phyloP scores from a whole-genome alignment of 192 early-diverging fungal species.

The Podila epigama region DNA sequence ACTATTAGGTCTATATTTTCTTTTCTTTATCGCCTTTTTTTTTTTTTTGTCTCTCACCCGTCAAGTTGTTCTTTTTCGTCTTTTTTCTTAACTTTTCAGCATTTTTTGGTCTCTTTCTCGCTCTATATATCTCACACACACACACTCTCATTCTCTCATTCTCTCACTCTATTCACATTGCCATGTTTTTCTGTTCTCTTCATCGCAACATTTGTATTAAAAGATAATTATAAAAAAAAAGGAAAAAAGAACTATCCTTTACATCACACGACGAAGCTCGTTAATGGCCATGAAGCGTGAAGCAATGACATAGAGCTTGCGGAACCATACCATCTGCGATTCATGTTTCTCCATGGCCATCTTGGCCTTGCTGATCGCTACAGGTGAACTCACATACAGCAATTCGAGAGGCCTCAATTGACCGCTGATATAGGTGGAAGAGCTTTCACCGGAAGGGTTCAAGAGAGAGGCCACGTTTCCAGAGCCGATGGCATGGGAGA shows the following conservation, averaged over 20 bases:
- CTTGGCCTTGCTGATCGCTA: constrained; percentile 60
- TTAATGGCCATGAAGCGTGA: constrained; percentile 93
- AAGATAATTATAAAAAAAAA: constrained; percentile 6
- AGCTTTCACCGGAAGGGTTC: constrained; percentile 1
- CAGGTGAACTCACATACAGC: constrained; percentile 68
- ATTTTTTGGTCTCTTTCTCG: too few relatives aligned
- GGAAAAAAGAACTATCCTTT: constrained; percentile 21
- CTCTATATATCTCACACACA: too few relatives aligned
- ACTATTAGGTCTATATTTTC: neutral
- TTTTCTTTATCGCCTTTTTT: neutral
- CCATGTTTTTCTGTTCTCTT: neutral
- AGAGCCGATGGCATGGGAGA: constrained; percentile 64
- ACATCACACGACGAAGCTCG: constrained; percentile 61
- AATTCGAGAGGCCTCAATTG: constrained; percentile 30
- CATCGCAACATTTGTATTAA: neutral
- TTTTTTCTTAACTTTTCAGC: neutral
- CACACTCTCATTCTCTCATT: neutral
- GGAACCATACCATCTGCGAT: constrained; percentile 94
- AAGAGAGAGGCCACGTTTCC: constrained; percentile 55
- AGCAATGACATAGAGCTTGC: constrained; percentile 84
- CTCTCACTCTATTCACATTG: neutral
- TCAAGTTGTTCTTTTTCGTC: neutral
- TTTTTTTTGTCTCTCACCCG: neutral
- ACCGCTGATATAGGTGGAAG: constrained; percentile 1
- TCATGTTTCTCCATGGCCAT: constrained; percentile 82